These are phyloP conservation scores for Sclerotinia trifoliorum DNA, from an alignment of 2,329 filamentous ascomycete genomes.

Conservation along the genomic window DNA sequence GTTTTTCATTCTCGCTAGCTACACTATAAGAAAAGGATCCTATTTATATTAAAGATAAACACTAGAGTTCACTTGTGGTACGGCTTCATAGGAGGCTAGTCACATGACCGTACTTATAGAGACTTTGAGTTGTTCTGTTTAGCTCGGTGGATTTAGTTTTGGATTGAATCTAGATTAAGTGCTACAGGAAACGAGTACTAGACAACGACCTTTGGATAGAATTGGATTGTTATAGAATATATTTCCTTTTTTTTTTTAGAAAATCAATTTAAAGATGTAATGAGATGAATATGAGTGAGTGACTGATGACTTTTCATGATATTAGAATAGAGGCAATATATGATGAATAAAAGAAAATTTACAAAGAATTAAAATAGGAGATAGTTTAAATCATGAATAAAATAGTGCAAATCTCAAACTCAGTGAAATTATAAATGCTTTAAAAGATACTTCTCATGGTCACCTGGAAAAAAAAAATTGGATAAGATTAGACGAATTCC, in stretches of 20 bases:
- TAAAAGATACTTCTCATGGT: no score
- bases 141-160: background rate
- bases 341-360: background rate
- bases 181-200: no score
- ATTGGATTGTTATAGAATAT: background rate
- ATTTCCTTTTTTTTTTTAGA: no score
- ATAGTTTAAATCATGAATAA: background rate
- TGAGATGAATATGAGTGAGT: background rate
- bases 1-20: no score
- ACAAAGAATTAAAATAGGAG: background rate
- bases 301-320: no score
- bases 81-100: no score
- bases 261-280: accelerated
- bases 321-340: no score
- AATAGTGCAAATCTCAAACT: background rate
- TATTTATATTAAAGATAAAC: no score
- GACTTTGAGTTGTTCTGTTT: background rate
- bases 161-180: background rate
- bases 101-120: no score
- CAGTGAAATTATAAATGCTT: no score
- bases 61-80: no score
- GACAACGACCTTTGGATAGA: background rate
- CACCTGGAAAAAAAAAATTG: background rate
- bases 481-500: background rate
- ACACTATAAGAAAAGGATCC: no score